Conservation (phyloP, 495 filamentous ascomycete genomes). For the Trichoderma asperelloides region DNA sequence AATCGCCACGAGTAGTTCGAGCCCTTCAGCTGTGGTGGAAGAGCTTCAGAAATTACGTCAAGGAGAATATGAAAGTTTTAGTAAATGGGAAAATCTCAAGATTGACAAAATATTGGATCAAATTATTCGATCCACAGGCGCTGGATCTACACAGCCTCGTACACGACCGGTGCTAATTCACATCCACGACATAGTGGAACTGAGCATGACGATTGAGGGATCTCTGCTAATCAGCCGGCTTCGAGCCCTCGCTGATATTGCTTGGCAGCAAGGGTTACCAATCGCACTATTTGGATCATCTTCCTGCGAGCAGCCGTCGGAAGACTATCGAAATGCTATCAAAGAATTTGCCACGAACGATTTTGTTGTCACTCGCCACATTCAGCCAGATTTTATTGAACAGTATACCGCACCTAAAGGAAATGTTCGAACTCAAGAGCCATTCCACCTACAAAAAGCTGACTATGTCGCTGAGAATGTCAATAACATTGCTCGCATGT, state of each 20-base stretch:
- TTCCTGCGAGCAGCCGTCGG: slow-evolving; percentile 25
- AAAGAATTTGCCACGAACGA: slow-evolving; percentile 23
- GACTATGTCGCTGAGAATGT: slow-evolving; percentile 32
- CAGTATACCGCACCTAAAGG: neutral
- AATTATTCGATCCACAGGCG: slow-evolving; percentile 24
- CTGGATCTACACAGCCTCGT: slow-evolving; percentile 1
- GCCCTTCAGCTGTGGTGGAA: neutral
- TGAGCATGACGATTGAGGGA: slow-evolving; percentile 56
- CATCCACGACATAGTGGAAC: slow-evolving; percentile 69
- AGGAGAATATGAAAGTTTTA: slow-evolving; percentile 18
- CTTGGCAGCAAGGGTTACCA: slow-evolving; percentile 57
- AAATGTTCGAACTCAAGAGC: slow-evolving; percentile 5
- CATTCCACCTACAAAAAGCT: slow-evolving; percentile 21
- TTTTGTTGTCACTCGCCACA: slow-evolving; percentile 17
- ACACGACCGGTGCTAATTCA: slow-evolving; percentile 51
- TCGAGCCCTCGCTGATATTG: slow-evolving; percentile 58
- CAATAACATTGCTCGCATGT: slow-evolving; percentile 30
- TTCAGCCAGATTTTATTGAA: neutral
- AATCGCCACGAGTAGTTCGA: neutral
- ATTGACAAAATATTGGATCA: slow-evolving; percentile 30
- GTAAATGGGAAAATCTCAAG: slow-evolving; percentile 36
- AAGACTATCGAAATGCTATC: slow-evolving; percentile 22
- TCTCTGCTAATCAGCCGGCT: slow-evolving; percentile 54
- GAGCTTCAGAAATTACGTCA: slow-evolving; percentile 15
- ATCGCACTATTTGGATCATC: slow-evolving; percentile 70